Conservation (phyloP, 164 flowering plant species). For the Liquidambar formosana region DNA sequence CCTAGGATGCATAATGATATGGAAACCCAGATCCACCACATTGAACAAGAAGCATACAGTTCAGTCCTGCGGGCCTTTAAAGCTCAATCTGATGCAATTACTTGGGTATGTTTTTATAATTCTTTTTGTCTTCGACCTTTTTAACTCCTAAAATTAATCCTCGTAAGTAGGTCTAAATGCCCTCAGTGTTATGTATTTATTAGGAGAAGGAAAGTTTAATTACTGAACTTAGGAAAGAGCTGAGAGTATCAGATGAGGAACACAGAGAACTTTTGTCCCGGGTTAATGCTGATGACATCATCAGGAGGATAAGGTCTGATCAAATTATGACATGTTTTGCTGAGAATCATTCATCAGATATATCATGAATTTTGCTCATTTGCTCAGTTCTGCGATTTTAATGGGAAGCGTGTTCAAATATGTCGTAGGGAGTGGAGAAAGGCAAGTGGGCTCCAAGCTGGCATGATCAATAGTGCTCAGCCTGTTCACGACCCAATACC, state of each 20-base stretch:
- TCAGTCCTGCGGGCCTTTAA: constrained; percentile 88
- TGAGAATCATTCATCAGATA: background rate
- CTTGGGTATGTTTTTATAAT: constrained; percentile 63
- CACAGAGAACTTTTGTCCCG: constrained; percentile 46
- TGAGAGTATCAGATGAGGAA: constrained; percentile 54
- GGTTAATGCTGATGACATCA: constrained; percentile 49
- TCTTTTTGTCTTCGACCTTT: background rate
- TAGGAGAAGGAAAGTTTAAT: constrained; percentile 52
- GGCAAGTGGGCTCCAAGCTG: constrained; percentile 35
- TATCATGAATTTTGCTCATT: background rate
- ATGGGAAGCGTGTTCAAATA: constrained; percentile 5
- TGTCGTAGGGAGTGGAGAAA: constrained; percentile 51
- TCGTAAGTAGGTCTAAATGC: background rate
- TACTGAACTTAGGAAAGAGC: constrained; percentile 52
- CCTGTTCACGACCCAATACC: constrained; percentile 40
- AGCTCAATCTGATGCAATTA: constrained; percentile 94
- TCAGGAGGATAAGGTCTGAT: constrained; percentile 42
- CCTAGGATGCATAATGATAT: constrained; percentile 63
- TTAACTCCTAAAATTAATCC: background rate
- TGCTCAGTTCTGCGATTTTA: constrained; percentile 5
- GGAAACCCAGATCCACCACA: constrained; percentile 75
- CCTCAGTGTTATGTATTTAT: background rate
- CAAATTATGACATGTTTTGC: background rate
- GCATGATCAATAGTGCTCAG: constrained; percentile 23
- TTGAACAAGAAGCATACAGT: constrained; percentile 87